phyloP scores from a whole-genome alignment of 805 yeast species.

The Metschnikowia baotianmanensis region DNA sequence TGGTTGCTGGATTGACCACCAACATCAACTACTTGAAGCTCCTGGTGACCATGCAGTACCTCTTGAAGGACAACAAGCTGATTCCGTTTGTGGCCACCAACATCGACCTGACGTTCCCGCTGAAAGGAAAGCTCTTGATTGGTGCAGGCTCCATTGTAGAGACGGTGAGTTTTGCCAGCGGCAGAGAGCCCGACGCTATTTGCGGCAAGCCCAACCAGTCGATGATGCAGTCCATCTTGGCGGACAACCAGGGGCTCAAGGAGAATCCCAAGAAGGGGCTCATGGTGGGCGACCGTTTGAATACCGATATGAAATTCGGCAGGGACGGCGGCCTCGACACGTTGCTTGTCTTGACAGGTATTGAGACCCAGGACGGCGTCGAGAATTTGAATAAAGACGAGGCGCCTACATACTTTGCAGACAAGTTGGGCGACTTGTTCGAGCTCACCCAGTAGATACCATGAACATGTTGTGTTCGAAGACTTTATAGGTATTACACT shows the following conservation, averaged over 20 bases:
- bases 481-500: no score
- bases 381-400: slow-evolving; percentile 32
- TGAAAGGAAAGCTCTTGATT: slow-evolving; percentile 79
- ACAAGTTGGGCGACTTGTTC: slow-evolving; percentile 72
- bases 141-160: slow-evolving; percentile 95
- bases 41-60: slow-evolving; percentile 78
- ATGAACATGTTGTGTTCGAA: no score
- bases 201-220: slow-evolving; percentile 91
- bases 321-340: slow-evolving; percentile 84
- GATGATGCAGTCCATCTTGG: slow-evolving; percentile 87
- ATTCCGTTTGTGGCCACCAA: slow-evolving; percentile 88
- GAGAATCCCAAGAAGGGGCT: slow-evolving; percentile 61
- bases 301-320: slow-evolving; percentile 94
- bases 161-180: slow-evolving; percentile 68
- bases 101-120: slow-evolving; percentile 92
- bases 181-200: slow-evolving; percentile 75
- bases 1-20: slow-evolving; percentile 82
- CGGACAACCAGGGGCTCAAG: slow-evolving; percentile 47
- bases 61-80: slow-evolving; percentile 52
- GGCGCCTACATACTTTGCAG: slow-evolving; percentile 69
- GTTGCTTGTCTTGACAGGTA: slow-evolving; percentile 85
- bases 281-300: slow-evolving; percentile 94
- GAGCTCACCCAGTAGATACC: slow-evolving; percentile 39
- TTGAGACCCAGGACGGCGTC: slow-evolving; percentile 71
- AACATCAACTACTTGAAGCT: slow-evolving; percentile 78